phyloP scores from a whole-genome alignment of 768 basidiomycete species.

The Sarcodon sp. region DNA sequence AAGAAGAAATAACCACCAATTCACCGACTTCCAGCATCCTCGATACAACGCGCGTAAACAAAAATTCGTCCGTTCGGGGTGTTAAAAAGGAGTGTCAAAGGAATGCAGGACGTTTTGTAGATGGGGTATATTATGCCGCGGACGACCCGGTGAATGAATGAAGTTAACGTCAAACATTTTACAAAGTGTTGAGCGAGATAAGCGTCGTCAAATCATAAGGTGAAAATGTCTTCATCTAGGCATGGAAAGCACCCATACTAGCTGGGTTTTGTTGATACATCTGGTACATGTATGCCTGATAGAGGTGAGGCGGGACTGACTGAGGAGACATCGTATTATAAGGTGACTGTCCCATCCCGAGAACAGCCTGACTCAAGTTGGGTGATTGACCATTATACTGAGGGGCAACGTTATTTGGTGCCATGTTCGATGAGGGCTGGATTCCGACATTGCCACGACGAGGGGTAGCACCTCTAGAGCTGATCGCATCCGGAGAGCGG shows the following conservation, averaged over 20 bases:
- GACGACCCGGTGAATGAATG: too few species aligned
- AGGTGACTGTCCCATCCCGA: constrained; percentile 50
- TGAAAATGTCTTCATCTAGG: constrained; percentile 12
- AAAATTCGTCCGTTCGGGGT: too few species aligned
- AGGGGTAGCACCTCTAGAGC: constrained; percentile 35
- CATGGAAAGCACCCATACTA: constrained; percentile 63
- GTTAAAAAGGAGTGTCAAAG: too few species aligned
- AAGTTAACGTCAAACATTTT: too few species aligned
- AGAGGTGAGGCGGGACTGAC: constrained; percentile 53
- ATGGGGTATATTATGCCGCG: too few species aligned
- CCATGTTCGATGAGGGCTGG: constrained; percentile 16
- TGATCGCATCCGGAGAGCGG: constrained; percentile 35
- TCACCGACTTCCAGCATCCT: constrained; percentile 9
- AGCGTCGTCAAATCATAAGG: constrained; percentile 1
- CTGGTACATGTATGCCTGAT: constrained; percentile 78
- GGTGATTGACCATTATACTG: constrained; percentile 54
- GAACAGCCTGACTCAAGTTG: constrained; percentile 39
- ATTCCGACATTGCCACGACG: constrained; percentile 26
- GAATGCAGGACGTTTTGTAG: too few species aligned
- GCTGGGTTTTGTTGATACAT: constrained; percentile 64
- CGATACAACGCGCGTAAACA: neutral
- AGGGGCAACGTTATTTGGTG: neutral
- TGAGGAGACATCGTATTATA: constrained; percentile 44
- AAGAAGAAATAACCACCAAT: constrained; percentile 8
- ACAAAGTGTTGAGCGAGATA: neutral